These are phyloP conservation scores for Delitschia confertaspora DNA, from an alignment of 495 filamentous ascomycete genomes.

Conservation along the genomic window DNA sequence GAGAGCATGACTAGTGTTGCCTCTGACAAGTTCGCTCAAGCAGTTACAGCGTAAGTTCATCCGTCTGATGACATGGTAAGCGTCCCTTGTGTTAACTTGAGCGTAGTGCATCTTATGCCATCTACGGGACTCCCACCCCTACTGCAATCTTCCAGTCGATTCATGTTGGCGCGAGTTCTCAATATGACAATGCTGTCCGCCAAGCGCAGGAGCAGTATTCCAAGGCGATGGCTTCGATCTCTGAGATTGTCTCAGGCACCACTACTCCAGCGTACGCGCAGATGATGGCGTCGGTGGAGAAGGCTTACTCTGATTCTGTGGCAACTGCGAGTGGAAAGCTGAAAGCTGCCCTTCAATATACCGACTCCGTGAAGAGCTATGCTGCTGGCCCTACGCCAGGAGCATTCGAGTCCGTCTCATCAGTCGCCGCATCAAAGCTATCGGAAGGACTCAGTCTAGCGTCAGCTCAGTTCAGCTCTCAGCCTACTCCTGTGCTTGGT, in stretches of 20 bases:
- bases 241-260: constrained; percentile 56
- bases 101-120: constrained; percentile 47
- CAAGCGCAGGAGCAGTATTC: constrained; percentile 56
- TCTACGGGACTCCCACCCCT: constrained; percentile 50
- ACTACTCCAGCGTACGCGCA: constrained; percentile 53
- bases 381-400: constrained; percentile 38
- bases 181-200: constrained; percentile 52
- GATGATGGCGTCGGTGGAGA: constrained; percentile 58
- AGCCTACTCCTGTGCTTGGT: constrained; percentile 47
- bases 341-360: constrained; percentile 40
- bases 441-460: constrained; percentile 56
- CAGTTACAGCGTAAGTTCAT: constrained; percentile 51
- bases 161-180: constrained; percentile 43
- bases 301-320: constrained; percentile 58
- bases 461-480: constrained; percentile 48
- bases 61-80: neutral
- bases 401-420: constrained; percentile 49
- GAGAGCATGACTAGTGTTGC: constrained; percentile 46
- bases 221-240: constrained; percentile 55
- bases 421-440: constrained; percentile 56
- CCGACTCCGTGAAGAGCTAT: constrained; percentile 33
- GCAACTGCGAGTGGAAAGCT: constrained; percentile 52
- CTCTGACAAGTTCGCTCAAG: constrained; percentile 49
- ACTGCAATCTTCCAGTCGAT: constrained; percentile 39
- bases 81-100: constrained; percentile 13